phyloP scores from a whole-genome alignment of 2,329 filamentous ascomycete species.

The Calonectria ilicicola region DNA sequence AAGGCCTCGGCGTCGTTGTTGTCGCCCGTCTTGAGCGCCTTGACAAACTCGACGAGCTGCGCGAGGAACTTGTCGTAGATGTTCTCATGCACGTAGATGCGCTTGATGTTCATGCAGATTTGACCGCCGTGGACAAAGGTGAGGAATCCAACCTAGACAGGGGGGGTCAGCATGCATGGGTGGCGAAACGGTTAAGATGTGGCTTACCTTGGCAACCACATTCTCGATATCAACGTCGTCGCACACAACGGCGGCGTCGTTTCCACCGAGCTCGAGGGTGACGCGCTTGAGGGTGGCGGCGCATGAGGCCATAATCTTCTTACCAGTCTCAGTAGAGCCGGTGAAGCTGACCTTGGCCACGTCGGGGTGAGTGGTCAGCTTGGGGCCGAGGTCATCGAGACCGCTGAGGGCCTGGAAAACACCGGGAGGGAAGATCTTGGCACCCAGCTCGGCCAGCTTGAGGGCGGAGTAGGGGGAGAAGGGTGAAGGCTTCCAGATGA shows the following conservation, averaged over 20 bases:
- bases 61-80: slow-evolving; percentile 68
- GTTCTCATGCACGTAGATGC: slow-evolving; percentile 70
- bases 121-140: slow-evolving; percentile 67
- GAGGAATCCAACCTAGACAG: slow-evolving; percentile 29
- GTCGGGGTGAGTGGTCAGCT: slow-evolving; percentile 67
- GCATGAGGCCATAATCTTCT: slow-evolving; percentile 68
- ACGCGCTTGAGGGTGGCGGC: slow-evolving; percentile 69
- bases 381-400: slow-evolving; percentile 69
- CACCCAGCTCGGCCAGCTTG: slow-evolving; percentile 69
- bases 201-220: slow-evolving; percentile 22
- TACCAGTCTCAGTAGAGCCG: slow-evolving; percentile 69
- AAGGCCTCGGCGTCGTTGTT: slow-evolving; percentile 56
- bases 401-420: slow-evolving; percentile 72
- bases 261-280: slow-evolving; percentile 70
- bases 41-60: slow-evolving; percentile 39
- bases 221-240: slow-evolving; percentile 65
- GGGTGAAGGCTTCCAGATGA: slow-evolving; percentile 69
- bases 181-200: neutral
- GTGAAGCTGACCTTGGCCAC: slow-evolving; percentile 74
- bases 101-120: slow-evolving; percentile 59
- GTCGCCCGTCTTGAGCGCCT: slow-evolving; percentile 56
- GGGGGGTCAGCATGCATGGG: neutral
- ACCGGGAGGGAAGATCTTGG: slow-evolving; percentile 69
- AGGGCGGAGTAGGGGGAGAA: slow-evolving; percentile 69
- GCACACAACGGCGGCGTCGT: slow-evolving; percentile 69